A percentile compares a stretch with the other conserved stretches of the same genome.
These are phyloP conservation scores for Paramecium primaurelia DNA, from an alignment of 73 alveolate species.

Conservation along the genomic window DNA sequence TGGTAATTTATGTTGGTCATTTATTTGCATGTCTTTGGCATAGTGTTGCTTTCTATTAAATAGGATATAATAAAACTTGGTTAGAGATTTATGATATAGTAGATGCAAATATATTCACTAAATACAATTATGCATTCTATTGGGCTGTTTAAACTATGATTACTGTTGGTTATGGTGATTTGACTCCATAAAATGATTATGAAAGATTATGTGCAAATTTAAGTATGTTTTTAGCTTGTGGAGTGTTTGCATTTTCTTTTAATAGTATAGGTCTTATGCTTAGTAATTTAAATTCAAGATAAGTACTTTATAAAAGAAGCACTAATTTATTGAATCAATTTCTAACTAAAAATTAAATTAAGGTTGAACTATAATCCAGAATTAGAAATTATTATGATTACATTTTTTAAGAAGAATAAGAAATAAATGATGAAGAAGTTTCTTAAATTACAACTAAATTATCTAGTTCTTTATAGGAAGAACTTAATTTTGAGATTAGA, in stretches of 20 bases:
- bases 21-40: conserved; percentile 74
- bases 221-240: conserved; percentile 83
- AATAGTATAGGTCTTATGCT: conserved; percentile 76
- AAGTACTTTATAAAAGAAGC: conserved; percentile 63
- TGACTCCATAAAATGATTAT: conserved; percentile 67
- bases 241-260: conserved; percentile 82
- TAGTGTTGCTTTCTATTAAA: conserved; percentile 56
- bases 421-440: conserved; percentile 47
- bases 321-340: conserved; percentile 63
- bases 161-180: conserved; percentile 91
- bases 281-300: conserved; percentile 65
- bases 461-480: background rate
- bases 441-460: conserved; percentile 18
- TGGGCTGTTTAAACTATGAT: conserved; percentile 85
- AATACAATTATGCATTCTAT: conserved; percentile 67
- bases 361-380: conserved; percentile 65
- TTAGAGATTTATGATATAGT: conserved; percentile 14
- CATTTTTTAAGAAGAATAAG: conserved; percentile 65
- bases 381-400: conserved; percentile 75
- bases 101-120: background rate
- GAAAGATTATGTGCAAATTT: conserved; percentile 73
- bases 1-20: conserved; percentile 64
- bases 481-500: conserved; percentile 33
- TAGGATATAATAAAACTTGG: conserved; percentile 60
- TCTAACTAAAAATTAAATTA: conserved; percentile 70